A percentile compares a stretch with the other conserved stretches of the same genome.
Conservation (phyloP, 371 early-diverging fungal species). For the Parasitella parasitica region DNA sequence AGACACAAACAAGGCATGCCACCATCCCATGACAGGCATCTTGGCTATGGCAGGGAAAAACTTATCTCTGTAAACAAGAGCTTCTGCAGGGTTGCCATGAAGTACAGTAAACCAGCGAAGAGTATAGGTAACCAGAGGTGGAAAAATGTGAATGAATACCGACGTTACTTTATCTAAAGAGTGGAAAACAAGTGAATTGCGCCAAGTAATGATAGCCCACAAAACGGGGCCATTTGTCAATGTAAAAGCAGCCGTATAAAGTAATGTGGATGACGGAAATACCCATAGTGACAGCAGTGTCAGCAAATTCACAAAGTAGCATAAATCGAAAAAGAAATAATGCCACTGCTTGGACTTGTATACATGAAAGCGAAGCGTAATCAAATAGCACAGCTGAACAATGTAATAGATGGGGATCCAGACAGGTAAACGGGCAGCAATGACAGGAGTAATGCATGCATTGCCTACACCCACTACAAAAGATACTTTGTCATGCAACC, state of each 20-base stretch:
- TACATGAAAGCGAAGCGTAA: conserved; percentile 54
- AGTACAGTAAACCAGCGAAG: conserved; percentile 62
- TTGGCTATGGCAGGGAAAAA: conserved; percentile 47
- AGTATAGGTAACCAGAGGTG: conserved; percentile 60
- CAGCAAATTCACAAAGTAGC: conserved; percentile 67
- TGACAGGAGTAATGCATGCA: conserved; percentile 62
- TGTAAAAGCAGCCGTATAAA: conserved; percentile 56
- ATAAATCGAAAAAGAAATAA: conserved; percentile 71
- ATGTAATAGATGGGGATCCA: conserved; percentile 64
- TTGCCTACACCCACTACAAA: conserved; percentile 75
- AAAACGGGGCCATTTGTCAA: conserved; percentile 68
- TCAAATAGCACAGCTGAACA: conserved; percentile 44
- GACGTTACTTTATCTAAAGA: conserved; percentile 76
- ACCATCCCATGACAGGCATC: conserved; percentile 20
- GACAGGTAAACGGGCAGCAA: conserved; percentile 56
- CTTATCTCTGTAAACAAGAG: conserved; percentile 28
- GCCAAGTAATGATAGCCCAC: conserved; percentile 75
- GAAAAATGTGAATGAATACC: conserved; percentile 70
- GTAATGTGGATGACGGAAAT: conserved; percentile 43
- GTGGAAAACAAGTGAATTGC: conserved; percentile 65
- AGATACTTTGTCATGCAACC: conserved; percentile 64
- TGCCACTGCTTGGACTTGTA: conserved; percentile 66
- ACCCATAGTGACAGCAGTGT: conserved; percentile 55
- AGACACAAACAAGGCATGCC: conserved; percentile 41
- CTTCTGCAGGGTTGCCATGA: conserved; percentile 19